Evolutionary conservation across 345 rosid species (phyloP).

Genomic region (Camelina laxa): DNA sequence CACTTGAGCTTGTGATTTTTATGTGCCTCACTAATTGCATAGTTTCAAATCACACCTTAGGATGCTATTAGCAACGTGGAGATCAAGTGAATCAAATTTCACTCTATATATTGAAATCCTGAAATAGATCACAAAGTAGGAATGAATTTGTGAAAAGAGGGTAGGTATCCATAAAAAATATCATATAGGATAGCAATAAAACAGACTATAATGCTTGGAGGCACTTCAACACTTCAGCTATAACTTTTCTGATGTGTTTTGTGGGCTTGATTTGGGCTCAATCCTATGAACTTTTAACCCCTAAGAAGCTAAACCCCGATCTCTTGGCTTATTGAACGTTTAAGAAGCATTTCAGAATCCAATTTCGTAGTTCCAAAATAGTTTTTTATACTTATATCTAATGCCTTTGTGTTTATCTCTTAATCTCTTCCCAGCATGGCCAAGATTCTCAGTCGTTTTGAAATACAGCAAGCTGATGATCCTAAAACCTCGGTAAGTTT

Average conservation of each 20-base stretch:
- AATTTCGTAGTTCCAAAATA: neutral
- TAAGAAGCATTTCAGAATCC: neutral
- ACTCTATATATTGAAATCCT: neutral
- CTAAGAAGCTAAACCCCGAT: neutral
- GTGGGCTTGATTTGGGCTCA: constrained; percentile 12
- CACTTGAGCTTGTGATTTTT: neutral
- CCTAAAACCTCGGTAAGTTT: constrained; percentile 28
- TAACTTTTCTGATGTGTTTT: neutral
- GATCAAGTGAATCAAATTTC: neutral
- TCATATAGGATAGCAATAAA: neutral
- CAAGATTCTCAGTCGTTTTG: constrained; percentile 18
- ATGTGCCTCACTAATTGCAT: neutral
- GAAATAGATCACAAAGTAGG: neutral
- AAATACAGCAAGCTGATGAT: constrained; percentile 22
- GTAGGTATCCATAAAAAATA: neutral
- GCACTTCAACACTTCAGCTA: neutral
- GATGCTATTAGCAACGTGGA: neutral
- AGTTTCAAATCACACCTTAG: neutral
- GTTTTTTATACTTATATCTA: neutral
- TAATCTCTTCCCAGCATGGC: constrained; percentile 34
- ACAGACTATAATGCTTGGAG: neutral
- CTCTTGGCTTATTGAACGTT: neutral
- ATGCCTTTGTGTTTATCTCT: constrained; percentile 1
- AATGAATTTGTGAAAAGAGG: neutral
- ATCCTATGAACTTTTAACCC: neutral